Base-by-base conservation (phyloP, 495 filamentous ascomycete genomes). In the Lophium mytilinum region DNA sequence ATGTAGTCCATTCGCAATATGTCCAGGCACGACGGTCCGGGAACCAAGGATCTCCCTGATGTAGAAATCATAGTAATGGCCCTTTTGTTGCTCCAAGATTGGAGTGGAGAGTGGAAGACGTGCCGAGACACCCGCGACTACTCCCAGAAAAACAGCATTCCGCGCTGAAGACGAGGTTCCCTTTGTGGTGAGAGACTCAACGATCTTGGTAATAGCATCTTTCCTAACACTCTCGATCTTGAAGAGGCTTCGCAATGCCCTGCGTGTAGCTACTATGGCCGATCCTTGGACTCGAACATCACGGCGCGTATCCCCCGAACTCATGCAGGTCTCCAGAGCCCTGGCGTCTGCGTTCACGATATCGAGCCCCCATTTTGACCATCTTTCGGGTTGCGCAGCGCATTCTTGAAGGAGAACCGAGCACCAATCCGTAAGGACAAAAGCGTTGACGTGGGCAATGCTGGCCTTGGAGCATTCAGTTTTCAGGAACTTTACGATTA, bases 381-480 rank as follows among this genome's bases (percentile, higher is more conserved):
- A 89, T 39, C 68, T 69, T 41, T 73, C 68, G 71, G 69, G 33
- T 68, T 75, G 55, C 67, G 79, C 55, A 53, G 68, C 77, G 42
- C 78, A 69, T 48, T 81, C 75, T 65, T 87, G 83, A 41, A 93
- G 72, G 11, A 95, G 70, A 56, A 90, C 67, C 47, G 83, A 87
- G 67, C 84, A 88, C 93, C 90, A 98, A 66, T 92, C 87, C 11
- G 92, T 75, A 59, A 98, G 74, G n/a, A 95, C 87, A 63, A 96
- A 91, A 1, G 90, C 88, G 66, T 83, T 90, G 19, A 80, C 78
- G 1, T 88, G 72, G 19, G 92, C 87, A 59, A 97, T 81, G 30
- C 81, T 83, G 4, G 74, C 68, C 68, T 94, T 96, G 40, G 79
- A 72, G 0, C 86, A 76, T 71, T 98, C 94, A 24, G 50, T 55